Evolutionary conservation across 1,139 yeast species (phyloP).

Genomic region (Wickerhamiella pararugosa): DNA sequence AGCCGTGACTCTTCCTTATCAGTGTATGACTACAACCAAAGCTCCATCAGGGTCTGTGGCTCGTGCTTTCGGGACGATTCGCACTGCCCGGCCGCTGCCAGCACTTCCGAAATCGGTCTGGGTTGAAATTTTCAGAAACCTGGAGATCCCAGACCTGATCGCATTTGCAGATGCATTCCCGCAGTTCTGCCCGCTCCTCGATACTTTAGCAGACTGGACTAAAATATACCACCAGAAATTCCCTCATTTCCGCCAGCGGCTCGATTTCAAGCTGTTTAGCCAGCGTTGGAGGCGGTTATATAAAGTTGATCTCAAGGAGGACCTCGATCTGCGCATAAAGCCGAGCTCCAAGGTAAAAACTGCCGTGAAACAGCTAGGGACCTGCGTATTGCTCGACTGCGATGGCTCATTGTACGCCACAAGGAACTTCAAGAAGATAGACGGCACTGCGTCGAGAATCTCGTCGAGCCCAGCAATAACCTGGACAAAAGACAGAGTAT

Average conservation of each 20-base stretch:
- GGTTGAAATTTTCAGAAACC: not conserved
- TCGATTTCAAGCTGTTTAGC: not conserved
- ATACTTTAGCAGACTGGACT: not conserved
- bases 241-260: no score
- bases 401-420: not conserved
- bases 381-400: not conserved
- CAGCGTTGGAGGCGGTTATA: not conserved
- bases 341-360: not conserved
- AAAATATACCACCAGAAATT: not conserved
- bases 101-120: not conserved
- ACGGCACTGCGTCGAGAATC: not conserved
- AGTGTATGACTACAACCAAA: not conserved
- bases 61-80: not conserved
- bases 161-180: conserved; percentile 1
- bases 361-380: not conserved
- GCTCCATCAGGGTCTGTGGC: not conserved
- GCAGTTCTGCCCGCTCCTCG: not conserved
- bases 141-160: not conserved
- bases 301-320: not conserved
- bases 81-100: not conserved
- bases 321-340: not conserved
- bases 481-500: not conserved
- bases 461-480: not conserved
- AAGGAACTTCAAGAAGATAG: not conserved
- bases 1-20: not conserved